Evolutionary conservation across 2,329 filamentous ascomycete species (phyloP).

Genomic region (Curvularia verruculosa): DNA sequence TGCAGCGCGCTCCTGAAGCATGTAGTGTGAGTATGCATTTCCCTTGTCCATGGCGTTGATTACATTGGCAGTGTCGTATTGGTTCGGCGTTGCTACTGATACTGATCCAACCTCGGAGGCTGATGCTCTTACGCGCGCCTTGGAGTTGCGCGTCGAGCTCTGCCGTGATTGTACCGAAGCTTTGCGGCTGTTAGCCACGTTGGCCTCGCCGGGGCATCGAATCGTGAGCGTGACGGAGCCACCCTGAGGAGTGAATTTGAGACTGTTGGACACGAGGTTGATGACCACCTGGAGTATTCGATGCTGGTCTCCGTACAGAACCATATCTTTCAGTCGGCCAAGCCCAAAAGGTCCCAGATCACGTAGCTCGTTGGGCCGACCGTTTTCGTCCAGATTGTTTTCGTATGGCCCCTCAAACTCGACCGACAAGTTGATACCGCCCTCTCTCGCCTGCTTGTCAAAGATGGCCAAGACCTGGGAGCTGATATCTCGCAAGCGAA

Average conservation of each 20-base stretch:
- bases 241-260: slow-evolving; percentile 84
- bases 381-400: slow-evolving; percentile 47
- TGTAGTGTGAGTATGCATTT: slow-evolving; percentile 42
- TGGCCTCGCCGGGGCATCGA: slow-evolving; percentile 69
- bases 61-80: slow-evolving; percentile 51
- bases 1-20: slow-evolving; percentile 45
- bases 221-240: slow-evolving; percentile 80
- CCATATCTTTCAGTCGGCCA: slow-evolving; percentile 80
- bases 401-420: slow-evolving; percentile 66
- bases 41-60: slow-evolving; percentile 53
- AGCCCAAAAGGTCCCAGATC: slow-evolving; percentile 69
- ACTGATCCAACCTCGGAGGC: slow-evolving; percentile 42
- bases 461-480: slow-evolving; percentile 86
- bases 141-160: slow-evolving; percentile 48
- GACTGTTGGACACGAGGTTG: slow-evolving; percentile 87
- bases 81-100: slow-evolving; percentile 34
- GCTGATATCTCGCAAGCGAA: slow-evolving; percentile 80
- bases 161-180: slow-evolving; percentile 54
- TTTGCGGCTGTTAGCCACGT: slow-evolving; percentile 51
- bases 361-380: slow-evolving; percentile 53
- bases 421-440: slow-evolving; percentile 74
- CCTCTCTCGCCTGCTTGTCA: slow-evolving; percentile 85
- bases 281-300: slow-evolving; percentile 91
- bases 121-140: slow-evolving; percentile 36
- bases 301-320: slow-evolving; percentile 90